These are phyloP conservation scores for Gelatoporia subvermispora DNA, from an alignment of 768 basidiomycete genomes.

Conservation along the genomic window DNA sequence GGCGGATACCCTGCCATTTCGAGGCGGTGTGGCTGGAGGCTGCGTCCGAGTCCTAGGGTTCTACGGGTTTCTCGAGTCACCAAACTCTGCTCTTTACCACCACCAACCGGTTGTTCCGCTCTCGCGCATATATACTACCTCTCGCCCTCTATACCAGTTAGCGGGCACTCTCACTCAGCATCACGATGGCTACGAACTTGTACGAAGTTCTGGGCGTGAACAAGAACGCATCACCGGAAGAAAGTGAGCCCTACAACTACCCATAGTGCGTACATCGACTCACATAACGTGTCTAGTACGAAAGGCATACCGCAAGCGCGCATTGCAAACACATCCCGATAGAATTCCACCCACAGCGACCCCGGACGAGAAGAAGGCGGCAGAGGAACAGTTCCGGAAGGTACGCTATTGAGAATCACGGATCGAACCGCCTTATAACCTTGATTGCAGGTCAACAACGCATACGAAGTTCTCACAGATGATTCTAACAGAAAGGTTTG, in stretches of 20 bases:
- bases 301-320: conserved; percentile 72
- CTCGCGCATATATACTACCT: not conserved
- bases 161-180: not conserved
- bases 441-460: conserved; percentile 57
- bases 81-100: not conserved
- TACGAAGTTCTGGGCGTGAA: conserved; percentile 60
- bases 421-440: not conserved
- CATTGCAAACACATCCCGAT: conserved; percentile 74
- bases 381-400: conserved; percentile 55
- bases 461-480: conserved; percentile 72
- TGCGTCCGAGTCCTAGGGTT: not conserved
- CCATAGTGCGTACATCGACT: not conserved
- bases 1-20: too few relatives aligned
- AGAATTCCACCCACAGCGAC: conserved; percentile 55
- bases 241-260: conserved; percentile 38
- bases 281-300: conserved; percentile 43
- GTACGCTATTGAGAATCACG: conserved; percentile 24
- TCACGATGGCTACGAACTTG: conserved; percentile 25
- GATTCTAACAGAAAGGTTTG: conserved; percentile 51
- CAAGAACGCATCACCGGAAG: conserved; percentile 52
- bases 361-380: conserved; percentile 47
- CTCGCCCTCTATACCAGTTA: not conserved
- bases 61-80: too few relatives aligned
- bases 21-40: not conserved
- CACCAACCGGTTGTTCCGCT: not conserved